Conservation (phyloP, 768 basidiomycete genomes). For the Gloeophyllum trabeum region DNA sequence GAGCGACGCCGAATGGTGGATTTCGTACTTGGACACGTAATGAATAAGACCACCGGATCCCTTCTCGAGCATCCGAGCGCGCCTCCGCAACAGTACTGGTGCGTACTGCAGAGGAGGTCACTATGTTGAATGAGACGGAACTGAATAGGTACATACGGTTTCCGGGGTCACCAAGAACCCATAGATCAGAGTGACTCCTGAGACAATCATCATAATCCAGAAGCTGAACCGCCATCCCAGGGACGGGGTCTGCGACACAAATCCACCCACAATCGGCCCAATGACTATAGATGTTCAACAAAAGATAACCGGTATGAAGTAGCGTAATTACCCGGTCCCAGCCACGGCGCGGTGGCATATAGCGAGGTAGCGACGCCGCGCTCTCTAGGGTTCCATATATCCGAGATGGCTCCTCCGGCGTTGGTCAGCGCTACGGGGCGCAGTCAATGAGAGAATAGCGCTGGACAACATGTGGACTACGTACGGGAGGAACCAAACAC, state of each 20-base stretch:
- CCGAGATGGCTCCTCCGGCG: conserved; percentile 43
- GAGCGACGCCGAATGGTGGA: conserved; percentile 29
- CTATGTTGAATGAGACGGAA: background rate
- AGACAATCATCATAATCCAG: conserved; percentile 52
- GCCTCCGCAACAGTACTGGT: conserved; percentile 45
- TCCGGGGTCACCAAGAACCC: conserved; percentile 43
- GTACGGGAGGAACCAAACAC: conserved; percentile 46
- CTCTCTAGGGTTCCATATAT: conserved; percentile 49
- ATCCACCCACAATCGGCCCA: conserved; percentile 64
- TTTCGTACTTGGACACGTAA: conserved; percentile 42
- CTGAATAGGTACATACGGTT: conserved; percentile 41
- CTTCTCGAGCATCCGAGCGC: conserved; percentile 31
- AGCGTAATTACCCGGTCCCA: conserved; percentile 34
- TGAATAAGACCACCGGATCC: conserved; percentile 26
- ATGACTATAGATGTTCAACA: no score
- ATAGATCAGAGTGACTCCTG: conserved; percentile 29
- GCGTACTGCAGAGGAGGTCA: conserved; percentile 29
- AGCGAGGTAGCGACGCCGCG: conserved; percentile 48
- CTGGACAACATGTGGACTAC: conserved; percentile 10
- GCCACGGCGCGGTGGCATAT: conserved; percentile 47
- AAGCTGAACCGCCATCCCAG: conserved; percentile 56
- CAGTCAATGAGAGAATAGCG: conserved; percentile 2
- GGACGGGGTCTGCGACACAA: conserved; percentile 30
- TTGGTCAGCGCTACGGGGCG: conserved; percentile 39
- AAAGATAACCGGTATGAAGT: background rate